Evolutionary conservation across 805 yeast species (phyloP), one percentile per base, ranked within the genome.

Genomic region (Starmera quercuum): DNA sequence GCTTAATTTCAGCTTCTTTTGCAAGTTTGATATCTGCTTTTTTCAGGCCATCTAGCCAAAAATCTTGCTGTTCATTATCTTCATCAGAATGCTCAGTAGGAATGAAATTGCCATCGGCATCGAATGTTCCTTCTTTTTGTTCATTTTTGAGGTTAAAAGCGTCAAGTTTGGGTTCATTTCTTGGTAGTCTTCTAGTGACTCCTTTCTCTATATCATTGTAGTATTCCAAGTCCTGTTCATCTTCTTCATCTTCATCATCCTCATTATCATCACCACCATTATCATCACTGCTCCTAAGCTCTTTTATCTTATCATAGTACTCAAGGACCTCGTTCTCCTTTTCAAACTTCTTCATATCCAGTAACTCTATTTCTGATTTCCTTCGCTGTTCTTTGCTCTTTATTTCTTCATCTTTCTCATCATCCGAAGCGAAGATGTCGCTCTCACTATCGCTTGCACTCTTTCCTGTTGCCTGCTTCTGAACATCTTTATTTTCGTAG

Each of bases 61-160:
- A 40, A 37, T 68, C 75, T 30, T 62, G 64, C 14, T 52, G 51
- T 22, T 54, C 56, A 1, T 45, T 42, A 21, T 49, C 54, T 20
- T 58, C 64, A 3, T 59, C 59, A 4, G 63, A 34, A 8, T 36
- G 12, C 3, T 14, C 65, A 12, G 57, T 54, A 18, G 68, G 57
- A 14, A 75, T 57, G 43, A 61, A 80, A 43, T 75, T 78, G 2
- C 86, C 85, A 26, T 69, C 71, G 25, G 57, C 63, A 43, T 79
- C 86, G 47, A 78, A 76, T 3, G 53, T 52, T 2, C 87, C 90
- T 30, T 70, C 74, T 34, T 67, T 67, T 28, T 61, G 53, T 44
- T 83, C 90, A 14, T 71, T 61, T 17, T 66, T 54, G 29, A 83
- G 53, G 49, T 73, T 68, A 54, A 83, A 83, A 0, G 83, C 71